These are phyloP conservation scores for Amylocarpus encephaloides DNA, from an alignment of 2,329 filamentous ascomycete genomes.

Conservation along the genomic window DNA sequence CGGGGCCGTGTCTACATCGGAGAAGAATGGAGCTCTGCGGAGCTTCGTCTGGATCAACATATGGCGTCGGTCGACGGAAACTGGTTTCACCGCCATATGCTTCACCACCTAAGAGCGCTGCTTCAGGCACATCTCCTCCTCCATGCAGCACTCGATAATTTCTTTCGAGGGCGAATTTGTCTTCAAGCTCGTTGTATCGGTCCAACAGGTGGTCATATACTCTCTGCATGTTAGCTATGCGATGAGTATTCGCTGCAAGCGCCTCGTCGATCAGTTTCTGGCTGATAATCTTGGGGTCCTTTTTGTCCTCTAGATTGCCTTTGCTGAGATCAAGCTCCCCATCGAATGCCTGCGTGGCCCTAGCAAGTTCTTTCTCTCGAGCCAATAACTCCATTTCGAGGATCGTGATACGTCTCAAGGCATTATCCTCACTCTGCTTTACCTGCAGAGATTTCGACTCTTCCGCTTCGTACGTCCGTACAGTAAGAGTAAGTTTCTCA, in stretches of 20 bases:
- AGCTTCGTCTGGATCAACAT: background rate
- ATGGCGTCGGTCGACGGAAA: background rate
- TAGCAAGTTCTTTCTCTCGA: constrained; percentile 43
- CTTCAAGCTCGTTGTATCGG: constrained; percentile 41
- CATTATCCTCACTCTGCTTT: constrained; percentile 50
- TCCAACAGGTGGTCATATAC: constrained; percentile 44
- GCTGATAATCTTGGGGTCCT: constrained; percentile 6
- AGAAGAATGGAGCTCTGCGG: background rate
- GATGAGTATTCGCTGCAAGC: constrained; percentile 23
- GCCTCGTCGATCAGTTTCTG: constrained; percentile 19
- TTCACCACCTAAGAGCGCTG: background rate
- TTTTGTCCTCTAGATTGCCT: constrained; percentile 14
- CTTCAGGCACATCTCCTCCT: constrained; percentile 15
- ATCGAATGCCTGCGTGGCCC: constrained; percentile 37
- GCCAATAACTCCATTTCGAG: constrained; percentile 51
- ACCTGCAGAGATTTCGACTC: constrained; percentile 54
- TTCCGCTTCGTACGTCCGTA: constrained; percentile 57
- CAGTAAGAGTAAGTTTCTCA: constrained; percentile 50
- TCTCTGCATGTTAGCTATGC: constrained; percentile 44
- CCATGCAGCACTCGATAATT: constrained; percentile 29
- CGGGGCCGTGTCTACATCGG: background rate
- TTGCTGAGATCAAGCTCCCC: constrained; percentile 42
- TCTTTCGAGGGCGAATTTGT: background rate
- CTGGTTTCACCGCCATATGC: background rate
- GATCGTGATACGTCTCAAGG: constrained; percentile 52